Evolutionary conservation across 2,329 filamentous ascomycete genomes (phyloP).

Genomic region (Ampelomyces quisqualis): DNA sequence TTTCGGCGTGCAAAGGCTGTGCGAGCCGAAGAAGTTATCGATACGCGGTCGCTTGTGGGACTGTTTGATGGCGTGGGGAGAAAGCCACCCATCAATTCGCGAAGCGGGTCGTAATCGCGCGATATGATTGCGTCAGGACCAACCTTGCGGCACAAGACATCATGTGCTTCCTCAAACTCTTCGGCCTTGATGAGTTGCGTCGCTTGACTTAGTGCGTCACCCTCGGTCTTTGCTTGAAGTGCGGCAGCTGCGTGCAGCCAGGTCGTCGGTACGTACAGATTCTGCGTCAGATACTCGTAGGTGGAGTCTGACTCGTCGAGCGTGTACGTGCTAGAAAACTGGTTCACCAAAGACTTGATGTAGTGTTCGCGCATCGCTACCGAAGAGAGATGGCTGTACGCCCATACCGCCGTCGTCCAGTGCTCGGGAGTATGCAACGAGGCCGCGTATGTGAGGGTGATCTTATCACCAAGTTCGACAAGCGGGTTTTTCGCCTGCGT

Average conservation of each 20-base stretch:
- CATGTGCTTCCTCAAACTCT: slow-evolving; percentile 78
- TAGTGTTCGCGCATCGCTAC: slow-evolving; percentile 66
- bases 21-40: slow-evolving; percentile 8
- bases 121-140: slow-evolving; percentile 81
- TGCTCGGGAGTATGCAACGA: slow-evolving; percentile 39
- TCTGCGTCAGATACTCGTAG: slow-evolving; percentile 62
- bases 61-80: slow-evolving; percentile 49
- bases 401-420: slow-evolving; percentile 63
- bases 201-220: slow-evolving; percentile 60
- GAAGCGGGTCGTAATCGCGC: slow-evolving; percentile 71
- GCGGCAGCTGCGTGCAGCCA: slow-evolving; percentile 92
- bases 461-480: slow-evolving; percentile 56
- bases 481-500: slow-evolving; percentile 59
- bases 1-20: slow-evolving; percentile 9
- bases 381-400: slow-evolving; percentile 72
- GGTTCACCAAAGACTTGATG: slow-evolving; percentile 61
- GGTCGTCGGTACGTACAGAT: slow-evolving; percentile 67
- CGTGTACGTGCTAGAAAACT: slow-evolving; percentile 65
- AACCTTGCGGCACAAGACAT: slow-evolving; percentile 75
- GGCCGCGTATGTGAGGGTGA: slow-evolving; percentile 52
- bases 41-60: slow-evolving; percentile 13
- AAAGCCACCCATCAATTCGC: slow-evolving; percentile 71
- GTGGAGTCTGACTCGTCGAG: slow-evolving; percentile 58
- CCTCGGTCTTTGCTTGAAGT: slow-evolving; percentile 72
- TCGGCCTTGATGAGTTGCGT: slow-evolving; percentile 75